Evolutionary conservation across 305 asterid species (phyloP), one percentile per base, ranked within the genome.

Genomic region (Rubia tinctorum): DNA sequence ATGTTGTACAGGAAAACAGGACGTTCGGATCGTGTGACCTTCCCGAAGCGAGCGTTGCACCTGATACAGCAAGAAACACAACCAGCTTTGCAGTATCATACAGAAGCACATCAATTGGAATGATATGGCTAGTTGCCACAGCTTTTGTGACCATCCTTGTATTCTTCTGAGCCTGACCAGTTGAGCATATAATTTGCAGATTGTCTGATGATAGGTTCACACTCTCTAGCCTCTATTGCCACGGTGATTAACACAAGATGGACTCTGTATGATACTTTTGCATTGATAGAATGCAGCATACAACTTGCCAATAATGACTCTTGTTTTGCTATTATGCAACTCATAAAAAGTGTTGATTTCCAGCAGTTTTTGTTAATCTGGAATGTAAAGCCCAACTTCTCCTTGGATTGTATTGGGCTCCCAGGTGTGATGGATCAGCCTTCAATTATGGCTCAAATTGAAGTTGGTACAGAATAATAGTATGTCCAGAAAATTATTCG

Each of bases 11-110:
- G 98, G 89, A 80, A 63, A 86, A 90, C 42, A 78, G 82, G 88
- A 82, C 82, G 11, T 91, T 78, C 63, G 98, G 93, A 74, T 84
- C 74, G 56, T 94, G 98, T 78, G 91, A 85, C 71, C 68, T 17
- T 49, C 86, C 93, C 17, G 74, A 70, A 74, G 80, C 87, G 8
- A 75, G 73, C 63, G 34, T 60, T 73, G 67, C 89, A 59, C 86
- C 92, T 10, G 73, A 37, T 30, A 75, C 80, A 70, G 78, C 75
- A 58, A 76, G 40, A 71, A 84, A 75, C 45, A 82, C 44, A 73
- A 83, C 89, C 69, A 84, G 82, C 77, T 80, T 66, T 15, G 83
- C 84, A 55, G 71, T 68, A 62, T 76, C 73, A 66, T 59, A 77
- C n/a, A n/a, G 34, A 43, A 70, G 77, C 81, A 73, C 71, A 68